Evolutionary conservation across 495 filamentous ascomycete species (phyloP).

Genomic region (Tuber brumale): DNA sequence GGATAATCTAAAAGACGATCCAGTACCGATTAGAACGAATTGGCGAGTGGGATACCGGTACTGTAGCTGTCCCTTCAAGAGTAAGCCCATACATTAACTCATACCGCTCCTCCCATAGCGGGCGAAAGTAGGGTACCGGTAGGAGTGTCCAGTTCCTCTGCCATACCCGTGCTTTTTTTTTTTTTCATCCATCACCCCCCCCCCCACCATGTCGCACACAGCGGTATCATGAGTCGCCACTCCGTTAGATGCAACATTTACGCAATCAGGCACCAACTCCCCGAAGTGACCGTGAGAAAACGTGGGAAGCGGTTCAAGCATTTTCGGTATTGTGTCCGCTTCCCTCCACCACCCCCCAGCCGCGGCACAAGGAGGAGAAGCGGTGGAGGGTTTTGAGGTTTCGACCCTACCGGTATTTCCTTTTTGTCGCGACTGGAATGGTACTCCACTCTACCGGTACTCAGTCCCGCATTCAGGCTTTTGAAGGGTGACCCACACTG

Average conservation of each 20-base stretch:
- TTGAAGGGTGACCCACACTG: neutral
- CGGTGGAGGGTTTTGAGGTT: neutral
- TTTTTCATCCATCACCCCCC: neutral
- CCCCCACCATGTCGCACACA: neutral
- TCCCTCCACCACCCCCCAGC: neutral
- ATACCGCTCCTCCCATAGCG: neutral
- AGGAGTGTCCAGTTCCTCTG: too few relatives aligned
- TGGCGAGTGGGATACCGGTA: neutral
- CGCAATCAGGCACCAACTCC: neutral
- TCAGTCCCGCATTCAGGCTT: neutral
- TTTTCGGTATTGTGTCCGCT: neutral
- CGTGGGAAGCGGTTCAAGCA: neutral
- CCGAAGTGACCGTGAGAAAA: neutral
- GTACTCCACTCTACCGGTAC: neutral
- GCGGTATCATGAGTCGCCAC: neutral
- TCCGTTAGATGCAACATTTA: neutral
- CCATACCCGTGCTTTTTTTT: too few relatives aligned
- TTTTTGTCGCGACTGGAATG: neutral
- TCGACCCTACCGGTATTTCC: neutral
- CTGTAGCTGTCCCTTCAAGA: neutral
- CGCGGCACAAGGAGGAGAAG: neutral
- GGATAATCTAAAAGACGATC: neutral
- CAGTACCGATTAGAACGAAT: neutral
- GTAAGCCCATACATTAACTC: neutral
- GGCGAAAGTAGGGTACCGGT: neutral